phyloP scores from a whole-genome alignment of 106 monocot genomes.

The Alisma plantagoaquatica region DNA sequence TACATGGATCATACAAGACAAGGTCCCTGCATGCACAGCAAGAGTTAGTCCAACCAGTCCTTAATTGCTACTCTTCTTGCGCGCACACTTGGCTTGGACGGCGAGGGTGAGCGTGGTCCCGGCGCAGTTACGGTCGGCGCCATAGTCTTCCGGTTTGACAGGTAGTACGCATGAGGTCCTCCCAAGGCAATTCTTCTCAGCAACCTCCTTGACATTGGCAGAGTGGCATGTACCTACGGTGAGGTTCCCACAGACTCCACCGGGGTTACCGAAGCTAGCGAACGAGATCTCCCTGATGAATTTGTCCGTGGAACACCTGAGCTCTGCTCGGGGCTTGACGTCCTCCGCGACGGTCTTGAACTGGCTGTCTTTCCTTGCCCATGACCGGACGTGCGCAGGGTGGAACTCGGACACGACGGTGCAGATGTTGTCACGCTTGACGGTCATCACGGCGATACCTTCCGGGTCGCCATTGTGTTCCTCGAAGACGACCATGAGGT shows the following conservation, averaged over 20 bases:
- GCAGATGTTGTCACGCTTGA: conserved; percentile 80
- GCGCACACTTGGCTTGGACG: conserved; percentile 28
- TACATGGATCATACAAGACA: too few relatives aligned
- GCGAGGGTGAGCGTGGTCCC: conserved; percentile 33
- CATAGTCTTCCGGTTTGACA: conserved; percentile 18
- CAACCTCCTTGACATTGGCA: conserved; percentile 19
- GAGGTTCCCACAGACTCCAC: conserved; percentile 52
- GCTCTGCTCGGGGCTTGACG: conserved; percentile 27
- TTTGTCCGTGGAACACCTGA: conserved; percentile 39
- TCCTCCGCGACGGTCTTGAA: conserved; percentile 19
- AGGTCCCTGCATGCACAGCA: too few relatives aligned
- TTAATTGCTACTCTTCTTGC: conserved; percentile 12
- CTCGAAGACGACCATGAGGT: conserved; percentile 59
- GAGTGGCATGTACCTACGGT: conserved; percentile 56
- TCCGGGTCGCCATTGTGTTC: conserved; percentile 52
- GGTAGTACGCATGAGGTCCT: conserved; percentile 29
- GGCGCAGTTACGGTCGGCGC: conserved; percentile 18
- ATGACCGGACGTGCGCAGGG: conserved; percentile 26
- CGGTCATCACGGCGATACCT: conserved; percentile 29
- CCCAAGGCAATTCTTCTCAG: conserved; percentile 53
- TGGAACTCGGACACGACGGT: conserved; percentile 44
- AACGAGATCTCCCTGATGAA: conserved; percentile 48
- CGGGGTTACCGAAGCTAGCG: conserved; percentile 72
- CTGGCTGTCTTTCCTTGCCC: conserved; percentile 26
- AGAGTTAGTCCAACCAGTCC: too few relatives aligned